These are phyloP conservation scores for Fusarium buxicola DNA, from an alignment of 2,329 filamentous ascomycete species.

Conservation along the genomic window DNA sequence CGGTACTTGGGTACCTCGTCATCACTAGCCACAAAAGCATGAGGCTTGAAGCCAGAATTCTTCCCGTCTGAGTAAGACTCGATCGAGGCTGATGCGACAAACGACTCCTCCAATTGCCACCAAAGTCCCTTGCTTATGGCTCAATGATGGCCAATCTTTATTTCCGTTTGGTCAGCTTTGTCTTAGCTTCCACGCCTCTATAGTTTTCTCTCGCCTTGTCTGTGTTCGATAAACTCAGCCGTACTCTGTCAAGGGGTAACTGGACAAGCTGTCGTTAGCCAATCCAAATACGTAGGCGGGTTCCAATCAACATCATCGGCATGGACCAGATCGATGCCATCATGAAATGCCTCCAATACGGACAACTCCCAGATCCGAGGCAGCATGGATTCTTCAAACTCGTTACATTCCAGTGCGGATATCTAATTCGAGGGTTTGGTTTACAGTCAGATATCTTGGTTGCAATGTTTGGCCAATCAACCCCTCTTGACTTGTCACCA, in stretches of 20 bases:
- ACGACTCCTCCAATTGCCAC: neutral
- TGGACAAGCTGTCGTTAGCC: neutral
- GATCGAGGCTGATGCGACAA: slow-evolving; percentile 3
- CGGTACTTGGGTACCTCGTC: neutral
- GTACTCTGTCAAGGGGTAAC: neutral
- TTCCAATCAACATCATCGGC: neutral
- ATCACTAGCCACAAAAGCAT: slow-evolving; percentile 1
- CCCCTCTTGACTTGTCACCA: neutral
- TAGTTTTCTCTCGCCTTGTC: neutral
- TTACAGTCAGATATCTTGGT: neutral
- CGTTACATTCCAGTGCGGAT: slow-evolving; percentile 2
- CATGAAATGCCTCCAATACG: neutral
- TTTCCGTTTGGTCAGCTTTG: neutral
- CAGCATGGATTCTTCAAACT: neutral
- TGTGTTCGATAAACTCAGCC: too few species aligned
- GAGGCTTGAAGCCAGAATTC: neutral
- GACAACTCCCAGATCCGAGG: slow-evolving; percentile 1
- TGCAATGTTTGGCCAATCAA: slow-evolving; percentile 1
- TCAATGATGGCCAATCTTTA: neutral
- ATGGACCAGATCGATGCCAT: neutral
- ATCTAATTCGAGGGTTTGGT: neutral
- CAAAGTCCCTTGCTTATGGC: neutral
- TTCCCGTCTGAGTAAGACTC: slow-evolving; percentile 3
- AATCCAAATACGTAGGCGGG: neutral
- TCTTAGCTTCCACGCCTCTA: neutral